Conservation (phyloP, 1,284 basidiomycete genomes). For the Tilletia horrida region DNA sequence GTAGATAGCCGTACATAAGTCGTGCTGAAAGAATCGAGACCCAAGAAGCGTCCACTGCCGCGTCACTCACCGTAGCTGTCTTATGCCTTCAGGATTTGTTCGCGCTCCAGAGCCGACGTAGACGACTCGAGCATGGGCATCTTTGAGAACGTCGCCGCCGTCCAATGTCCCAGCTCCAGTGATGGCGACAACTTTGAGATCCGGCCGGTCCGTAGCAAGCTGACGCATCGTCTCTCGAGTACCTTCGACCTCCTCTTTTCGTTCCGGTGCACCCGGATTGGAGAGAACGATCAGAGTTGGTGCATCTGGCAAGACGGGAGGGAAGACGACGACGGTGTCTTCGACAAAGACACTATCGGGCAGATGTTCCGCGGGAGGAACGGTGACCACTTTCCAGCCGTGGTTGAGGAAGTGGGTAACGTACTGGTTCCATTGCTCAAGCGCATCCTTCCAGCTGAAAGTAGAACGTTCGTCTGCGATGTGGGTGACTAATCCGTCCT, state of each 20-base stretch:
- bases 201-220: neutral
- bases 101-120: conserved; percentile 24
- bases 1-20: neutral
- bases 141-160: conserved; percentile 32
- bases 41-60: too few relatives aligned
- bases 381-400: conserved; percentile 24
- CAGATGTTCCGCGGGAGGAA: conserved; percentile 10
- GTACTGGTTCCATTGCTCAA: conserved; percentile 25
- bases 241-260: conserved; percentile 20
- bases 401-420: conserved; percentile 11
- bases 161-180: conserved; percentile 26
- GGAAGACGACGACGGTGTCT: conserved; percentile 25
- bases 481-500: conserved; percentile 27
- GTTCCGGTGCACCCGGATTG: conserved; percentile 18
- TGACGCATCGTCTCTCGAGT: neutral
- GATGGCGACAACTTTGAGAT: conserved; percentile 7
- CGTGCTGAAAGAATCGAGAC: neutral
- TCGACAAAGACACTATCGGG: conserved; percentile 31
- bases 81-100: conserved; percentile 26
- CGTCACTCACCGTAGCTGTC: conserved; percentile 20
- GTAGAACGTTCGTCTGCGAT: conserved; percentile 21
- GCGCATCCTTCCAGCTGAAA: conserved; percentile 18
- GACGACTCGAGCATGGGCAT: conserved; percentile 12
- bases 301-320: neutral
- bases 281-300: conserved; percentile 17